Base-by-base conservation (phyloP, 2,329 filamentous ascomycete genomes). In the Pseudogymnoascus sp. region DNA sequence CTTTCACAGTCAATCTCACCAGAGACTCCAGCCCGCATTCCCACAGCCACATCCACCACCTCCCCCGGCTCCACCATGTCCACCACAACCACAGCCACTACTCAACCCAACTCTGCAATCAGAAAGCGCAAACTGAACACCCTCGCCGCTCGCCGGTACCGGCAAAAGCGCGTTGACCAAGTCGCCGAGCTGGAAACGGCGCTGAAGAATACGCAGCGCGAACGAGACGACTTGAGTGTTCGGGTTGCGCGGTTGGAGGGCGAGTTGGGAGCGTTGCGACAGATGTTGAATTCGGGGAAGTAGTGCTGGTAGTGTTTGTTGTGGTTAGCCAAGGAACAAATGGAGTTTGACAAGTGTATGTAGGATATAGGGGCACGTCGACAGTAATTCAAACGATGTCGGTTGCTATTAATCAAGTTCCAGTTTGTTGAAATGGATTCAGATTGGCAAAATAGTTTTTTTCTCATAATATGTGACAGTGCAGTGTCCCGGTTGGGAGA, bases 111-210 rank as follows among this genome's bases (percentile, higher is more conserved):
- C 23, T 63, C 62, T 38, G 64, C 65, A 55, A 60, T 71, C 35
- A 64, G 71, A 35, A 89, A 89, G 73, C 84, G 87, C 28, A 82
- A 84, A 65, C 82, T 84, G 65, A 90, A 90, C 73, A 90, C 86
- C 12, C 79, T 88, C 65, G 87, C 87, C n/a, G 87, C 87, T 30
- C 81, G 85, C 65, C 85, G 87, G 65, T 90, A 89, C 71, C 84
- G 87, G 25, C 86, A 90, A 72, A 88, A 87, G 72, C 83, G 86
- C 52, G 79, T 89, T 35, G 86, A 90, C 68, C 84, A 85, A 65
- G 83, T 89, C 72, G 75, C 75, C 25, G 81, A 84, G 64, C 78
- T 90, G 33, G 86, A 90, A 72, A 72, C 75, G 7, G 80, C 83
- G 19, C 75, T 90, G 42, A 80, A 80, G 55, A 78, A 81, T 45